phyloP scores from a whole-genome alignment of 176 grass and related monocot species.

The Carex cristatella region DNA sequence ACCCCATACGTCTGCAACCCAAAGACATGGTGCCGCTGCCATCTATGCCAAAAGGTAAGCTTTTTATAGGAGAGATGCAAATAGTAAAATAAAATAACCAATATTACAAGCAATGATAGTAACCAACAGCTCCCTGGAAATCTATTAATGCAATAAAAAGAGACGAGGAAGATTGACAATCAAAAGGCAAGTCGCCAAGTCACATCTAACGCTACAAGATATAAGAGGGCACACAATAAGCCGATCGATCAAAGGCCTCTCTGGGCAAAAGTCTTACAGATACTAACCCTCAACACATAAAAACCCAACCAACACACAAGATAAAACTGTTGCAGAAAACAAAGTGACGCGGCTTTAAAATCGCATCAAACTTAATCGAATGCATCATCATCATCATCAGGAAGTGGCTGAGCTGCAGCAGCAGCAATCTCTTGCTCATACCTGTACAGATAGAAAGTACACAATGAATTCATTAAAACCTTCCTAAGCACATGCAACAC shows the following conservation, averaged over 20 bases:
- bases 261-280: background rate
- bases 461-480: background rate
- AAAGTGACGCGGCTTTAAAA: background rate
- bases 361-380: slow-evolving; percentile 10
- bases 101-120: background rate
- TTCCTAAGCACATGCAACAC: background rate
- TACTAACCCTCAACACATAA: slow-evolving; percentile 4
- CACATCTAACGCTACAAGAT: slow-evolving; percentile 11
- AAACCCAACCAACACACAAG: slow-evolving; percentile 15
- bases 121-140: background rate
- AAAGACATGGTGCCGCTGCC: background rate
- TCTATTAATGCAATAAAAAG: background rate
- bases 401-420: slow-evolving; percentile 24
- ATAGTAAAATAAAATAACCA: background rate
- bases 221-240: background rate
- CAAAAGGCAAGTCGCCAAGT: background rate
- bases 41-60: background rate
- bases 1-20: no score
- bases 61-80: no score
- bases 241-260: background rate
- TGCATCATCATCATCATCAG: slow-evolving; percentile 33
- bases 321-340: slow-evolving; percentile 5
- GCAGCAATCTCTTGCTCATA: slow-evolving; percentile 22
- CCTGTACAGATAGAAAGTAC: background rate
- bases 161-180: background rate